phyloP scores from a whole-genome alignment of 345 rosid species.

The Lepidium sativum region DNA sequence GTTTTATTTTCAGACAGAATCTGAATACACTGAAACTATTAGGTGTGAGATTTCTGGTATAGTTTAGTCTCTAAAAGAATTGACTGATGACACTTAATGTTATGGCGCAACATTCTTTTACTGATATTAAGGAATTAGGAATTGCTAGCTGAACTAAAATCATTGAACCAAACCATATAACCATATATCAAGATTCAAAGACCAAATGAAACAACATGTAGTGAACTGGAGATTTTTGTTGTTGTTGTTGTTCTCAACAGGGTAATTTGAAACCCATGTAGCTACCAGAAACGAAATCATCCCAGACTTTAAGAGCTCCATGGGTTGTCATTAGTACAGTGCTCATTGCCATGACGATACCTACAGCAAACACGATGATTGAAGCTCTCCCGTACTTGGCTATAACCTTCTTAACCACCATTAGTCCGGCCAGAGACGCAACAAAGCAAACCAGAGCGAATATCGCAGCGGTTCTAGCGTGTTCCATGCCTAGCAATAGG shows the following conservation, averaged over 20 bases:
- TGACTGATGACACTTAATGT: not conserved
- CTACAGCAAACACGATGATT: conserved; percentile 59
- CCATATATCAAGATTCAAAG: not conserved
- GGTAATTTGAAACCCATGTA: conserved; percentile 69
- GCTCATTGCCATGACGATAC: conserved; percentile 65
- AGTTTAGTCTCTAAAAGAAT: not conserved
- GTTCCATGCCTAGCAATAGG: conserved; percentile 58
- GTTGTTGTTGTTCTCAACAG: conserved; percentile 32
- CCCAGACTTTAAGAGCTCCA: conserved; percentile 52
- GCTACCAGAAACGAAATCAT: conserved; percentile 41
- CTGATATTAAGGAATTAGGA: not conserved
- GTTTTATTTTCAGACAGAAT: not conserved
- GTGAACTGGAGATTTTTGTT: not conserved
- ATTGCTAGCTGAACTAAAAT: not conserved
- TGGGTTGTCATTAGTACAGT: conserved; percentile 48
- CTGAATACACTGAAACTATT: not conserved
- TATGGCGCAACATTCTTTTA: not conserved
- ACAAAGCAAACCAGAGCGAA: conserved; percentile 50
- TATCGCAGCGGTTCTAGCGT: conserved; percentile 32
- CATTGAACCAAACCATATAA: not conserved
- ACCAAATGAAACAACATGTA: conserved; percentile 6
- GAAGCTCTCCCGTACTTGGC: conserved; percentile 61
- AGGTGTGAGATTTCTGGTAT: not conserved
- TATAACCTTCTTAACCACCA: conserved; percentile 50
- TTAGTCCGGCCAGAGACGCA: conserved; percentile 52